Conservation (phyloP, 345 rosid genomes). For the Salix viminalis region DNA sequence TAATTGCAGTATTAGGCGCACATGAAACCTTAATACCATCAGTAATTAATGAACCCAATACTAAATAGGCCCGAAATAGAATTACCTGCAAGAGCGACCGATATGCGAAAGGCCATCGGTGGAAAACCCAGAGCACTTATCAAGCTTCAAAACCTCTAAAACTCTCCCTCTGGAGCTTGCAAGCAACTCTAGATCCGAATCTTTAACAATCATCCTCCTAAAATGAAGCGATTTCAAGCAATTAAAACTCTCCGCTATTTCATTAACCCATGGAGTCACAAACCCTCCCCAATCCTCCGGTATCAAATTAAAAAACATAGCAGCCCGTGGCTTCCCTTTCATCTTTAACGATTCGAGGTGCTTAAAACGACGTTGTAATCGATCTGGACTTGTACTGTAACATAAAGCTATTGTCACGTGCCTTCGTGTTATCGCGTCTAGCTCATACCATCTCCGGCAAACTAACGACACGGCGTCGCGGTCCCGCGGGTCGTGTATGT, state of each 20-base stretch:
- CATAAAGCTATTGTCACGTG: slow-evolving; percentile 82
- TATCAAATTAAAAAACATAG: slow-evolving; percentile 76
- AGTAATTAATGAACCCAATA: background rate
- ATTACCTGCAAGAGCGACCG: slow-evolving; percentile 67
- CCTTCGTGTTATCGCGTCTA: slow-evolving; percentile 72
- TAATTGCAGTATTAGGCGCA: background rate
- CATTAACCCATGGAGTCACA: slow-evolving; percentile 68
- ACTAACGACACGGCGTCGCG: slow-evolving; percentile 78
- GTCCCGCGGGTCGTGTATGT: slow-evolving; percentile 62
- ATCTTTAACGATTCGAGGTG: slow-evolving; percentile 73
- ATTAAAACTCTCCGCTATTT: slow-evolving; percentile 43
- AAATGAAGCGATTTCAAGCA: slow-evolving; percentile 70
- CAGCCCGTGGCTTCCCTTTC: slow-evolving; percentile 89
- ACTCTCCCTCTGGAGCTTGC: slow-evolving; percentile 42
- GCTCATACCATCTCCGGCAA: slow-evolving; percentile 64
- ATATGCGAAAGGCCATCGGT: slow-evolving; percentile 77
- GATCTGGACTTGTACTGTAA: slow-evolving; percentile 68
- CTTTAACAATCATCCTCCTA: slow-evolving; percentile 75
- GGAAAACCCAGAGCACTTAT: slow-evolving; percentile 83
- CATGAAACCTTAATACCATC: background rate
- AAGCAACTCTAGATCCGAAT: slow-evolving; percentile 67
- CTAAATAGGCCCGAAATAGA: background rate
- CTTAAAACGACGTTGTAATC: slow-evolving; percentile 51
- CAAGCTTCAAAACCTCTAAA: slow-evolving; percentile 63
- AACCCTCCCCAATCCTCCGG: slow-evolving; percentile 96